Conservation (phyloP, 768 basidiomycete species). For the Suillus spraguei region DNA sequence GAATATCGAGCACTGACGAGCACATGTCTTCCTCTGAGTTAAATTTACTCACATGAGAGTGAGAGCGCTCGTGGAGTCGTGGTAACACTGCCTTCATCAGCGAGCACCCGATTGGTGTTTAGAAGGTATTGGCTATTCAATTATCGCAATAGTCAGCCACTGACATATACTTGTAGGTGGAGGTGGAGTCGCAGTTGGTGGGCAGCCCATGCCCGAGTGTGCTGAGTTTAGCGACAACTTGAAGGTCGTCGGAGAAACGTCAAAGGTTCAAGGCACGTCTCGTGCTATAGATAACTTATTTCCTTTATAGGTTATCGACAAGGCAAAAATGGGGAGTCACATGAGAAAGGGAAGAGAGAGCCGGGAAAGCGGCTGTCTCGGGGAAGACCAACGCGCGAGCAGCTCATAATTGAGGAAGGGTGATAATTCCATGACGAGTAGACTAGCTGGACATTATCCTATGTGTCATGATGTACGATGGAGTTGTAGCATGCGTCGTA, state of each 20-base stretch:
- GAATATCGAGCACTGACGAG: slow-evolving; percentile 31
- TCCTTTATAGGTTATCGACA: slow-evolving; percentile 47
- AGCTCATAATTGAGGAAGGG: slow-evolving; percentile 38
- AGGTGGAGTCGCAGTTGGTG: slow-evolving; percentile 32
- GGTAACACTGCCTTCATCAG: slow-evolving; percentile 31
- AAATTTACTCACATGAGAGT: background rate
- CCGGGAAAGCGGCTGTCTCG: slow-evolving; percentile 48
- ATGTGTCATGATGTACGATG: too few relatives aligned
- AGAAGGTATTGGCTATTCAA: slow-evolving; percentile 27
- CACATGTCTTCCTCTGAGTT: too few relatives aligned
- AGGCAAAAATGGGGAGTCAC: slow-evolving; percentile 47
- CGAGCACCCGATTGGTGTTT: slow-evolving; percentile 39
- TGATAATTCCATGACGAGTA: background rate
- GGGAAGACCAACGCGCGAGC: slow-evolving; percentile 39
- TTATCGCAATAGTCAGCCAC: background rate
- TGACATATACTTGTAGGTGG: slow-evolving; percentile 22
- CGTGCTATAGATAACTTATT: background rate
- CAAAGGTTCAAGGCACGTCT: slow-evolving; percentile 44
- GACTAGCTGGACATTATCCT: background rate
- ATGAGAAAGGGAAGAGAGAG: slow-evolving; percentile 60
- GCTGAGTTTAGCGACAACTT: slow-evolving; percentile 43
- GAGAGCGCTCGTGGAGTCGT: slow-evolving; percentile 6
- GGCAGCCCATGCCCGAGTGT: slow-evolving; percentile 31
- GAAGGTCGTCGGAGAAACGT: too few relatives aligned
- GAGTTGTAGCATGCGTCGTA: background rate